Percentiles rank a stretch among this genome's conserved stretches.
phyloP scores from a whole-genome alignment of 345 rosid species.

The Salix udensis region DNA sequence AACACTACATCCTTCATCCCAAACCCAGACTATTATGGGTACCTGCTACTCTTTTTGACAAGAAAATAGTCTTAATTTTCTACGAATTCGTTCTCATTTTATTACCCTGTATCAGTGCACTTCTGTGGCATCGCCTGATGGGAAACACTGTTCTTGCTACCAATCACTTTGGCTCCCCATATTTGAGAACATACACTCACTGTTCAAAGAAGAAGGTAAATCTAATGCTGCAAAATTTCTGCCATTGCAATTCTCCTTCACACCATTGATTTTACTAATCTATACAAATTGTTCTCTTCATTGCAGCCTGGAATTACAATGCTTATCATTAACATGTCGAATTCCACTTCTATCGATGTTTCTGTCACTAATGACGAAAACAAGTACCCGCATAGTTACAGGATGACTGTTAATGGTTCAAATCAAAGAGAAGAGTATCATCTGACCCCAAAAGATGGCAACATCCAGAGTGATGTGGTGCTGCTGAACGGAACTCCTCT shows the following conservation, averaged over 20 bases:
- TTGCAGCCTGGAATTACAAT: slow-evolving; percentile 44
- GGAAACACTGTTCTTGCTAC: slow-evolving; percentile 41
- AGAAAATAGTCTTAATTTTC: not conserved
- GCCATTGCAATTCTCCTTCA: no score
- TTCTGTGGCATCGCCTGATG: slow-evolving; percentile 63
- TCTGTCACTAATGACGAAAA: slow-evolving; percentile 32
- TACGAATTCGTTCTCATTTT: not conserved
- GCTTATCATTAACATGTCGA: slow-evolving; percentile 50
- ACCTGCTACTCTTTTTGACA: not conserved
- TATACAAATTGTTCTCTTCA: not conserved
- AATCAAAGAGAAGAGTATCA: slow-evolving; percentile 51
- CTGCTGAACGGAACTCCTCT: slow-evolving; percentile 51
- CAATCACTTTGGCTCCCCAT: slow-evolving; percentile 36
- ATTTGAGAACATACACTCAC: slow-evolving; percentile 46
- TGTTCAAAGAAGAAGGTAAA: slow-evolving; percentile 47
- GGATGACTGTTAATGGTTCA: not conserved
- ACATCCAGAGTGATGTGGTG: slow-evolving; percentile 54
- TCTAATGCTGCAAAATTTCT: no score
- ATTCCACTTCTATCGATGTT: slow-evolving; percentile 34
- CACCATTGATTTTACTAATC: no score
- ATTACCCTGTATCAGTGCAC: slow-evolving; percentile 31
- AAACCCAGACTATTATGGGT: slow-evolving; percentile 68
- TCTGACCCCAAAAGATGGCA: slow-evolving; percentile 50
- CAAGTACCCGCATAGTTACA: slow-evolving; percentile 4
- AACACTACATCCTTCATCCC: slow-evolving; percentile 53